Evolutionary conservation across 257 asterid genomes (phyloP).

Genomic region (Solanum neorickii): DNA sequence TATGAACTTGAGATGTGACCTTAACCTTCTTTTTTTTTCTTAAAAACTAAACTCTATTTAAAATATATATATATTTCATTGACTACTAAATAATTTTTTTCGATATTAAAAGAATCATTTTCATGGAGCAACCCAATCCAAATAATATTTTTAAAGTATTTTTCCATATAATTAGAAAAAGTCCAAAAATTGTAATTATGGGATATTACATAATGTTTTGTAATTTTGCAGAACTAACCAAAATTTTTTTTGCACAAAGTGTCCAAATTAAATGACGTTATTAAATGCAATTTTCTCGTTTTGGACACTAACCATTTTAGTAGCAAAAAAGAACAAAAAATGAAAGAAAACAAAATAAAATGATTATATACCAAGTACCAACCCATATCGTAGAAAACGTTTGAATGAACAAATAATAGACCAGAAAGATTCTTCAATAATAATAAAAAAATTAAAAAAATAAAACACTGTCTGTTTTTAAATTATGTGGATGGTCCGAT

Average conservation of each 20-base stretch:
- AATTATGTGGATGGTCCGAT: not conserved
- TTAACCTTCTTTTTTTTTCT: not conserved
- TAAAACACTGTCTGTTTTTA: not conserved
- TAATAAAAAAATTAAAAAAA: not conserved
- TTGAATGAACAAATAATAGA: not conserved
- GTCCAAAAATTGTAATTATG: conserved; percentile 9
- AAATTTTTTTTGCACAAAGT: not conserved
- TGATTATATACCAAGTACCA: not conserved
- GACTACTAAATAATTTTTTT: not conserved
- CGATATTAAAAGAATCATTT: not conserved
- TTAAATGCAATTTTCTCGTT: conserved; percentile 20
- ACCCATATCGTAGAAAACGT: not conserved
- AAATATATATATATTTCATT: not conserved
- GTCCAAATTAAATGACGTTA: conserved; percentile 17
- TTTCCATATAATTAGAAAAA: not conserved
- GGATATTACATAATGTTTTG: conserved; percentile 4
- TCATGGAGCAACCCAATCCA: not conserved
- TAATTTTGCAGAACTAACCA: not conserved
- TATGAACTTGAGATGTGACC: not conserved
- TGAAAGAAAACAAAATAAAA: not conserved
- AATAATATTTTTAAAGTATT: not conserved
- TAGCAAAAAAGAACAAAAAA: not conserved
- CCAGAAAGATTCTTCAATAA: not conserved
- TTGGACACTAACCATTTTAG: not conserved
- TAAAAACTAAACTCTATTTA: not conserved